These are phyloP conservation scores for Collybia mongolica DNA, from an alignment of 768 basidiomycete genomes.

Conservation along the genomic window DNA sequence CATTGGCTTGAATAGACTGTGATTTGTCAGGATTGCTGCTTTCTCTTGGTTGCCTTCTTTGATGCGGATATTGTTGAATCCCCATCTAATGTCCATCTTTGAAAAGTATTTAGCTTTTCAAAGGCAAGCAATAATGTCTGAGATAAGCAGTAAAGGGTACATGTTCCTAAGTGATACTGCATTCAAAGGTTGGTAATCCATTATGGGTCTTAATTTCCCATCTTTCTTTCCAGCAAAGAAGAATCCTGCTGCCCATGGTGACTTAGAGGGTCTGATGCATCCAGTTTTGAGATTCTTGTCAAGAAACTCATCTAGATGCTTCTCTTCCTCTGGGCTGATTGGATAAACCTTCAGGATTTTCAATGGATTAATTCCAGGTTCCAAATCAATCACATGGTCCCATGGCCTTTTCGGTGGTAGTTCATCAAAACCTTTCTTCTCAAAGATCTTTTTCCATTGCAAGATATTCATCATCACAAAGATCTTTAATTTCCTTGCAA, in stretches of 20 bases:
- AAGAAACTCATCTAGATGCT: too few relatives aligned
- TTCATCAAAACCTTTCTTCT: background rate
- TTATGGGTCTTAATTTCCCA: constrained; percentile 1
- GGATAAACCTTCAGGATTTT: too few relatives aligned
- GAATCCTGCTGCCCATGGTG: background rate
- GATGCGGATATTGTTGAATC: constrained; percentile 33
- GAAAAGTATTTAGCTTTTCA: constrained; percentile 26
- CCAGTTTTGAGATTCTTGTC: background rate
- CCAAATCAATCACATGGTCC: constrained; percentile 14
- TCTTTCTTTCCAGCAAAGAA: background rate
- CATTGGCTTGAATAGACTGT: constrained; percentile 29
- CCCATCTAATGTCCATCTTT: constrained; percentile 36
- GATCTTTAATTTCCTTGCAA: too few relatives aligned
- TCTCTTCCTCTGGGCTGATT: too few relatives aligned
- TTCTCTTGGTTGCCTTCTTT: too few relatives aligned
- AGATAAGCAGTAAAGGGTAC: constrained; percentile 34
- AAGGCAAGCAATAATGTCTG: constrained; percentile 23
- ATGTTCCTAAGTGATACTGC: constrained; percentile 29
- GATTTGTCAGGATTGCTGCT: constrained; percentile 30
- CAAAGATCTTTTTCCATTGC: too few relatives aligned
- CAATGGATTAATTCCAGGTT: background rate
- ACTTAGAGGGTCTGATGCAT: background rate
- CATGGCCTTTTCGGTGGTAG: constrained; percentile 4
- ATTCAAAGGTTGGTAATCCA: constrained; percentile 35
- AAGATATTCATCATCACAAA: too few relatives aligned